Evolutionary conservation across 768 basidiomycete species (phyloP).

Genomic region (Hirschioporus abietinus): DNA sequence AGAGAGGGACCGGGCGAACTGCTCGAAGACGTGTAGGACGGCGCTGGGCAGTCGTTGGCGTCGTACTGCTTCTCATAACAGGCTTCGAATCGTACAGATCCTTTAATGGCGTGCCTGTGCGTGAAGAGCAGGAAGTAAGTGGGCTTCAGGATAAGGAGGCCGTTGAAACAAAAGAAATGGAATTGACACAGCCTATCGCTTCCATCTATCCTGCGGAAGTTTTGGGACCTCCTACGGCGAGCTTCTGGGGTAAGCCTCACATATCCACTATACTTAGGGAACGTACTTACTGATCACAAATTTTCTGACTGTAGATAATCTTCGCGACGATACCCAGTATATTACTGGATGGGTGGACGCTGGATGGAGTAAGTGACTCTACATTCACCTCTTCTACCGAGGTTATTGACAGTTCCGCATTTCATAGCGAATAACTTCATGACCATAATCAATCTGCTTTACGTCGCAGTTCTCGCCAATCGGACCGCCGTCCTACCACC

Average conservation of each 20-base stretch:
- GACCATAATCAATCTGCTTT: conserved; percentile 52
- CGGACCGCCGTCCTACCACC: conserved; percentile 36
- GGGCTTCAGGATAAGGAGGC: background rate
- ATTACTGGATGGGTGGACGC: conserved; percentile 72
- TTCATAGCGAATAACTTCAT: conserved; percentile 73
- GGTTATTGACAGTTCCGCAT: background rate
- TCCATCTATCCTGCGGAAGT: conserved; percentile 13
- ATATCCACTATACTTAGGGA: background rate
- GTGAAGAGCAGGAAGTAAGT: background rate
- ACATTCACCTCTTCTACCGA: background rate
- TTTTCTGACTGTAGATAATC: conserved; percentile 41
- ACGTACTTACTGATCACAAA: background rate
- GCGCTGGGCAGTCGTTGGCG: background rate
- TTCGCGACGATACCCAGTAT: conserved; percentile 55
- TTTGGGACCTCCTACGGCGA: conserved; percentile 47
- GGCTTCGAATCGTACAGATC: background rate
- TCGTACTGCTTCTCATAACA: background rate
- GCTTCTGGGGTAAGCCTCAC: conserved; percentile 44
- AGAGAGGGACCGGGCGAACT: background rate
- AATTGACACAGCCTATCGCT: background rate
- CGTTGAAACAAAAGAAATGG: background rate
- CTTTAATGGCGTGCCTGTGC: background rate
- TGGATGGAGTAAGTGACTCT: conserved; percentile 60
- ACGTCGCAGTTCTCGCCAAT: conserved; percentile 32
- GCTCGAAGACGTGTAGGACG: background rate